These are phyloP conservation scores for Lactarius sp. DNA, from an alignment of 768 basidiomycete species.

Conservation along the genomic window DNA sequence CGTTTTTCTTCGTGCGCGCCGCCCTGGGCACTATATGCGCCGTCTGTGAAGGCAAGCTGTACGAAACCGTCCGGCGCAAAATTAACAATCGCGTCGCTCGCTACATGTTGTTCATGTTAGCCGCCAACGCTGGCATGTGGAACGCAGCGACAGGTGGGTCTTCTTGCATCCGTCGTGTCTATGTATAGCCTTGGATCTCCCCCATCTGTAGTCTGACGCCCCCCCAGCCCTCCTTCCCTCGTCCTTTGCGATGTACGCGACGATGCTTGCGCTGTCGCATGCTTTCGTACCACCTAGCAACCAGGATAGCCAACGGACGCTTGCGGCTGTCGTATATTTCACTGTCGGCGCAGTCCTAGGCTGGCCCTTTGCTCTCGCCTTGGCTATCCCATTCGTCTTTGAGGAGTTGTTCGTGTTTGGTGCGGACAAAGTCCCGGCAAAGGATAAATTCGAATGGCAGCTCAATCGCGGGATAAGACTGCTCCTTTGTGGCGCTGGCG, in stretches of 20 bases:
- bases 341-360: constrained; percentile 84
- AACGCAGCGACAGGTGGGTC: constrained; percentile 73
- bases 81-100: constrained; percentile 88
- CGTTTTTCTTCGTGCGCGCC: constrained; percentile 87
- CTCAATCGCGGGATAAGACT: constrained; percentile 56
- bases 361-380: constrained; percentile 92
- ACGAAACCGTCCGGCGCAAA: constrained; percentile 70
- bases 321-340: constrained; percentile 63
- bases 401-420: constrained; percentile 84
- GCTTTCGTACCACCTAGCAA: constrained; percentile 54
- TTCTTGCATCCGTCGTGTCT: background rate
- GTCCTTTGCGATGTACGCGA: constrained; percentile 90
- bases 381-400: constrained; percentile 82
- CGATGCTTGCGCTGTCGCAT: constrained; percentile 71
- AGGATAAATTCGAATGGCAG: constrained; percentile 49
- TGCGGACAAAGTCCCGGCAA: constrained; percentile 54
- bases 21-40: constrained; percentile 68
- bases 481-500: constrained; percentile 46
- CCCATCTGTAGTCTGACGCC: constrained; percentile 16
- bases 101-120: constrained; percentile 85
- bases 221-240: constrained; percentile 85
- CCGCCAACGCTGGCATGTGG: constrained; percentile 94
- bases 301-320: constrained; percentile 49
- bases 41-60: constrained; percentile 77
- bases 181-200: background rate